Percentiles rank a stretch among this genome's conserved stretches.
Conservation (phyloP, 2,329 filamentous ascomycete genomes). For the Thielaviopsis cerberus region DNA sequence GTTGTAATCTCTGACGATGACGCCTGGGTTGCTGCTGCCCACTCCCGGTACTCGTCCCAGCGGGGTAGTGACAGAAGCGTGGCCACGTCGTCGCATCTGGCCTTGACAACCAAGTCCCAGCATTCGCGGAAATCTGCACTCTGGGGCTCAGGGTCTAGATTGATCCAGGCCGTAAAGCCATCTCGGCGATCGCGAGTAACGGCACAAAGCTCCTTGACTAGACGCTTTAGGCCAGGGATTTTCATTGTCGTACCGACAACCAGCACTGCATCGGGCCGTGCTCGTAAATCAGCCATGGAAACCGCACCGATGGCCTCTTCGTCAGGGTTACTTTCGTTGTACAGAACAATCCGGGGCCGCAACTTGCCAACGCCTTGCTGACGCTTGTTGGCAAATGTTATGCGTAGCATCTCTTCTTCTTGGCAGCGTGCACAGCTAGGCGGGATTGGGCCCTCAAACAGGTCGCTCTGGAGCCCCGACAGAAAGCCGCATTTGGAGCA, state of each 20-base stretch:
- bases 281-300: constrained; percentile 66
- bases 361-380: constrained; percentile 85
- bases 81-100: constrained; percentile 76
- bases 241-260: constrained; percentile 93
- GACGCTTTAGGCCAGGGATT: constrained; percentile 74
- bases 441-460: constrained; percentile 71
- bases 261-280: constrained; percentile 74
- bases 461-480: constrained; percentile 52
- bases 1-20: constrained; percentile 26
- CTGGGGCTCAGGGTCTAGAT: constrained; percentile 66
- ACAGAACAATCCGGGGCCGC: constrained; percentile 82
- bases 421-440: constrained; percentile 63
- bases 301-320: constrained; percentile 90
- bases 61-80: constrained; percentile 44
- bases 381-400: constrained; percentile 59
- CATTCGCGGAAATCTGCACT: constrained; percentile 75
- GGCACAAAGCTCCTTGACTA: constrained; percentile 79
- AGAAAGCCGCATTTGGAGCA: constrained; percentile 80
- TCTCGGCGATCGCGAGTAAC: constrained; percentile 67
- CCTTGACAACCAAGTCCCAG: constrained; percentile 80
- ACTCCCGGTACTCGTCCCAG: constrained; percentile 26
- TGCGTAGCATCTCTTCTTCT: constrained; percentile 57
- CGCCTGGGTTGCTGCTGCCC: constrained; percentile 24
- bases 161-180: constrained; percentile 86
- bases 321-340: constrained; percentile 94